Evolutionary conservation across 441 rosid species (phyloP).

Genomic region (Biscutella laevigata): DNA sequence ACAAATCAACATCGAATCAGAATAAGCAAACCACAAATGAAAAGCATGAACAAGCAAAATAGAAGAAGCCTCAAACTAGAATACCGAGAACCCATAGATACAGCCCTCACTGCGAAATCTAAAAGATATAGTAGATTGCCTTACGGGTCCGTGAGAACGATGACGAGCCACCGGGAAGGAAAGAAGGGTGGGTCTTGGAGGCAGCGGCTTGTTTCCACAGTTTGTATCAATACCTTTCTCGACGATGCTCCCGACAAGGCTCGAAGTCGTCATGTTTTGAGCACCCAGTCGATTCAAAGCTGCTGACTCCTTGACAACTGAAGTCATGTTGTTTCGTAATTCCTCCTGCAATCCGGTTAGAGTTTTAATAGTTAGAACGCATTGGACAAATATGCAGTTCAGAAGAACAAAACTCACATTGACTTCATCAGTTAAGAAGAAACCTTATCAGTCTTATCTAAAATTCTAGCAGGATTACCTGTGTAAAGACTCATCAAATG

Average conservation of each 20-base stretch:
- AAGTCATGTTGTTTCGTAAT: constrained; percentile 52
- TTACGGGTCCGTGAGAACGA: constrained; percentile 86
- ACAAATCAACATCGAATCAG: constrained; percentile 22
- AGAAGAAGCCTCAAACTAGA: not conserved
- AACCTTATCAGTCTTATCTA: not conserved
- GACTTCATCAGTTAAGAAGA: not conserved
- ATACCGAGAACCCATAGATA: not conserved
- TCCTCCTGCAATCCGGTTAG: constrained; percentile 49
- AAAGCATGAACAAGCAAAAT: no score
- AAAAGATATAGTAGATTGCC: constrained; percentile 15
- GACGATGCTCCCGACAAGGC: constrained; percentile 56
- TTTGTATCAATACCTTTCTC: constrained; percentile 79
- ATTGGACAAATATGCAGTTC: no score
- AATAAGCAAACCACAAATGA: no score
- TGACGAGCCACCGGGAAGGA: constrained; percentile 90
- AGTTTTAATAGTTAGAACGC: constrained; percentile 2
- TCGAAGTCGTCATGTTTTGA: constrained; percentile 34
- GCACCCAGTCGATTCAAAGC: constrained; percentile 52
- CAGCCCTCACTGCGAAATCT: not conserved
- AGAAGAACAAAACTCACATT: no score
- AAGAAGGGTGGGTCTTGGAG: constrained; percentile 54
- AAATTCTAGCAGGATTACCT: not conserved
- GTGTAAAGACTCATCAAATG: not conserved
- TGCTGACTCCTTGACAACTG: constrained; percentile 61
- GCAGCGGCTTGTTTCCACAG: no score